These are phyloP conservation scores for Geosmithia flava DNA, from an alignment of 2,329 filamentous ascomycete species.

Conservation along the genomic window DNA sequence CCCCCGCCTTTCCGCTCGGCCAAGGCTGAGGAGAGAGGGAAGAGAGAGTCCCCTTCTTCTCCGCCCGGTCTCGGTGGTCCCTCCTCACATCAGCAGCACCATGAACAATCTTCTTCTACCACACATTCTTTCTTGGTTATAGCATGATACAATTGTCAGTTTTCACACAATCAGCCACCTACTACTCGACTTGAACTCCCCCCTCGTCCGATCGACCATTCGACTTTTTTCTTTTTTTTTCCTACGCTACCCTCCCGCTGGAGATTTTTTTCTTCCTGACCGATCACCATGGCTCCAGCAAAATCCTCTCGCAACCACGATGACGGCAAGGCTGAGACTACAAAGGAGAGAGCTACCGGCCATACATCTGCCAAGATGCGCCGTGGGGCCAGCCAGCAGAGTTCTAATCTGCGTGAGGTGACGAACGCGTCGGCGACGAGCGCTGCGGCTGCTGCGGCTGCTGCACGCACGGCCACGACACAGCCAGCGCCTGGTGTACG, in stretches of 20 bases:
- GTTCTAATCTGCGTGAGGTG: conserved; percentile 30
- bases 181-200: neutral
- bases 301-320: conserved; percentile 34
- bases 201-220: neutral
- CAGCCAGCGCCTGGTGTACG: conserved; percentile 21
- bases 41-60: neutral
- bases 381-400: conserved; percentile 38
- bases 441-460: neutral
- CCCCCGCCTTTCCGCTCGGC: neutral
- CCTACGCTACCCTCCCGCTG: neutral
- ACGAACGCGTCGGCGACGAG: conserved; percentile 20
- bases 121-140: neutral
- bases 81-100: neutral
- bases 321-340: conserved; percentile 29
- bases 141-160: neutral
- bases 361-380: conserved; percentile 41
- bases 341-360: conserved; percentile 33
- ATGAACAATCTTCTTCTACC: neutral
- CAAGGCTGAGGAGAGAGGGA: neutral
- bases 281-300: conserved; percentile 27
- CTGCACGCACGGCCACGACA: conserved; percentile 8
- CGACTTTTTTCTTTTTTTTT: neutral
- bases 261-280: neutral
- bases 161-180: neutral
- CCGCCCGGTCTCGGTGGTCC: neutral